phyloP scores from a whole-genome alignment of 352 stramenopile genomes.

The Globisporangium acanthophoron region DNA sequence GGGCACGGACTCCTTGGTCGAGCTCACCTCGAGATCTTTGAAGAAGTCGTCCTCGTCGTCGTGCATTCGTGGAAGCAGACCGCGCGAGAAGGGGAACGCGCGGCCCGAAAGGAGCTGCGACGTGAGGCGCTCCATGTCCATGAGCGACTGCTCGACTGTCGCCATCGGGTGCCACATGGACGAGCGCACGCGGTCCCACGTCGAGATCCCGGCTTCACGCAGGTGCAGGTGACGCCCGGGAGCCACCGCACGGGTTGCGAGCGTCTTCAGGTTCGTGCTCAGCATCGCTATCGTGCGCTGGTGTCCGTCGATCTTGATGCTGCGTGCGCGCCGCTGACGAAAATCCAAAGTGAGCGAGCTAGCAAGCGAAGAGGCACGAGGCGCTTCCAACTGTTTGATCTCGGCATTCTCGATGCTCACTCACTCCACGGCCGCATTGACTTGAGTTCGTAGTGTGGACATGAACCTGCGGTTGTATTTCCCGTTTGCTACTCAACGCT shows the following conservation, averaged over 20 bases:
- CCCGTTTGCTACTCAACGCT: not conserved
- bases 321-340: not conserved
- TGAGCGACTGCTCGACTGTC: constrained; percentile 78
- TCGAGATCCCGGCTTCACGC: constrained; percentile 37
- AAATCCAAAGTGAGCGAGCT: not conserved
- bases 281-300: not conserved
- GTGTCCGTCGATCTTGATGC: no score
- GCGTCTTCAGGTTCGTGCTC: not conserved
- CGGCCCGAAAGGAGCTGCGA: constrained; percentile 26
- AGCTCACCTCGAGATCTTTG: constrained; percentile 49
- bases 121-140: constrained; percentile 54
- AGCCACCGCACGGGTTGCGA: not conserved
- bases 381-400: no score
- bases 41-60: constrained; percentile 72
- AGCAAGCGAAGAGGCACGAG: no score
- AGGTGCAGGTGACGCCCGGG: not conserved
- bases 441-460: not conserved
- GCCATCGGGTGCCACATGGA: constrained; percentile 77
- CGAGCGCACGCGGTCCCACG: constrained; percentile 76
- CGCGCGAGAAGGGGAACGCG: constrained; percentile 10
- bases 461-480: not conserved
- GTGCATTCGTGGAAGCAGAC: constrained; percentile 4
- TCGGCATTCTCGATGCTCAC: no score
- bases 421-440: no score
- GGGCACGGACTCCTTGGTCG: constrained; percentile 19